A percentile compares a stretch with the other conserved stretches of the same genome.
These are phyloP conservation scores for Scenedesmus sp. DNA, from an alignment of 163 green algal species.

Conservation along the genomic window DNA sequence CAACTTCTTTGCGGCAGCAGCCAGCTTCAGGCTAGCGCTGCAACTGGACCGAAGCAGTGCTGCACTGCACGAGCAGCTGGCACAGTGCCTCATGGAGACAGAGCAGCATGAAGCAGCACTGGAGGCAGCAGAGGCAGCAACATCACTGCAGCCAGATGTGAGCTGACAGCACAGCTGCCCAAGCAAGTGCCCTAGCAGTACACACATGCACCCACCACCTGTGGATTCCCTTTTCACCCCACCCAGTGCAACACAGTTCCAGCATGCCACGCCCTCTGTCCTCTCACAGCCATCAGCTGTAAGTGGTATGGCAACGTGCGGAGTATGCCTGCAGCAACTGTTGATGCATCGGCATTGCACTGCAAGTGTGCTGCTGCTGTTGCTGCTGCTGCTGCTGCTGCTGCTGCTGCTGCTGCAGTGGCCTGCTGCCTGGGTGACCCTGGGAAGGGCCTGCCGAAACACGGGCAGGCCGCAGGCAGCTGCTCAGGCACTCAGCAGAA, in stretches of 20 bases:
- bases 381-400: background rate
- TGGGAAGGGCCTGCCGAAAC: conserved; percentile 28
- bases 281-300: background rate
- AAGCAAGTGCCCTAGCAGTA: too few species aligned
- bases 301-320: background rate
- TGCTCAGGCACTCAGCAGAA: background rate
- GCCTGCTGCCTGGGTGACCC: conserved; percentile 27
- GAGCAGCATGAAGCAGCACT: conserved; percentile 20
- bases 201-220: background rate
- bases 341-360: background rate
- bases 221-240: too few species aligned
- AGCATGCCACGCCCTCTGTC: too few species aligned
- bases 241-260: too few species aligned
- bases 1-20: conserved; percentile 2
- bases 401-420: conserved; percentile 36
- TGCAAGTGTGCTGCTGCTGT: background rate
- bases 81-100: conserved; percentile 45
- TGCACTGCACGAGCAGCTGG: conserved; percentile 40
- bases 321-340: background rate
- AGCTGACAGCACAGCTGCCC: background rate
- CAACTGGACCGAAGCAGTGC: background rate
- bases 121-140: conserved; percentile 3
- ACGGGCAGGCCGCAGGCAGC: conserved; percentile 13
- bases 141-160: conserved; percentile 8
- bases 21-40: background rate